Percentiles rank a stretch among this genome's conserved stretches.
These are phyloP conservation scores for Leersia perrieri DNA, from an alignment of 176 grass and related monocot genomes.

Conservation along the genomic window DNA sequence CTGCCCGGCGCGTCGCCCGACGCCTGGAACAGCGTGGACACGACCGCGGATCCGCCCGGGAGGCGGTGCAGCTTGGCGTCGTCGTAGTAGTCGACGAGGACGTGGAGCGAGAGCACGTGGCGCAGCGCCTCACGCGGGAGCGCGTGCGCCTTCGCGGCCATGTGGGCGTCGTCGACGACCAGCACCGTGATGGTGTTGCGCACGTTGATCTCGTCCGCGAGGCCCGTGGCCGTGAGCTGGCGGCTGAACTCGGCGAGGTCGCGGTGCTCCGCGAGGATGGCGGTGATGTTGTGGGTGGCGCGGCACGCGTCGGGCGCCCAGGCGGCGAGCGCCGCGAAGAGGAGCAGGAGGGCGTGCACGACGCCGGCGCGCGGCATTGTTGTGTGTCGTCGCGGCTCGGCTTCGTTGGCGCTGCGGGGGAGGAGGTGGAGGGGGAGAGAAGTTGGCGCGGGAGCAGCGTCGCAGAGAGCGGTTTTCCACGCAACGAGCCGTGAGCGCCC, in stretches of 20 bases:
- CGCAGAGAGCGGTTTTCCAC: neutral
- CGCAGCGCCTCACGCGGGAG: conserved; percentile 43
- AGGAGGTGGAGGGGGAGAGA: neutral
- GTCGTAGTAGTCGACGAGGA: conserved; percentile 72
- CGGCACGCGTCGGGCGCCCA: neutral
- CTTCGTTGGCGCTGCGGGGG: neutral
- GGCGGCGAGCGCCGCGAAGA: neutral
- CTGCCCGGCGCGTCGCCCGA: conserved; percentile 62
- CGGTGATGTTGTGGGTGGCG: conserved; percentile 58
- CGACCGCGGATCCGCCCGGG: conserved; percentile 29
- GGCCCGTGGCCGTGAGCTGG: conserved; percentile 47
- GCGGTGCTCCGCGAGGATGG: conserved; percentile 51
- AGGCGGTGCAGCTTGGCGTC: conserved; percentile 62
- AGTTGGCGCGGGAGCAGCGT: neutral
- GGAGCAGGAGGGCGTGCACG: neutral
- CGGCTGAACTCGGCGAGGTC: conserved; percentile 64
- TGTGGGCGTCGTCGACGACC: conserved; percentile 43
- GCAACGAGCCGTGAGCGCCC: neutral
- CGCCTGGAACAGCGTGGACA: conserved; percentile 62
- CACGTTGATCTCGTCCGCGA: conserved; percentile 59
- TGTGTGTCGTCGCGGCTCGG: neutral
- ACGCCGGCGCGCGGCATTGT: conserved; percentile 22
- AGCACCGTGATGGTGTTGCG: conserved; percentile 74
- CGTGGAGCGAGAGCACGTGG: conserved; percentile 65
- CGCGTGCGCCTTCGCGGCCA: conserved; percentile 15